These are phyloP conservation scores for Cladorrhinum sp. DNA, from an alignment of 2,329 filamentous ascomycete species.

Conservation along the genomic window DNA sequence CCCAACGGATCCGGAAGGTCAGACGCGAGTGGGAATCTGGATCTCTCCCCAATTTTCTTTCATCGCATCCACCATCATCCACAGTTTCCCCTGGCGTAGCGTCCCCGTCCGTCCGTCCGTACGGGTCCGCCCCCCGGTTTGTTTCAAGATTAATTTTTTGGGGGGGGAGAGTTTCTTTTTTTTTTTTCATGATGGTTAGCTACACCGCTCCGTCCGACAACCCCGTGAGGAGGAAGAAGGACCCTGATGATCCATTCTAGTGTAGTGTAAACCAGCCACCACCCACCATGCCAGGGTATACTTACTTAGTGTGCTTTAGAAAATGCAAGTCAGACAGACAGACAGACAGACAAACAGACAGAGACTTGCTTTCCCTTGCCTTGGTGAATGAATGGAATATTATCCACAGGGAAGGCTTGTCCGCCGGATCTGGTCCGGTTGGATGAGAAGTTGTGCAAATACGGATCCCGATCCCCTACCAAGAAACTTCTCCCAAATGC, in stretches of 20 bases:
- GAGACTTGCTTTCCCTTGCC: no score
- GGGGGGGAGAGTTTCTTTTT: no score
- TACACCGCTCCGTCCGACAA: neutral
- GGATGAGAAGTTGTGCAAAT: no score
- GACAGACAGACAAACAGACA: no score
- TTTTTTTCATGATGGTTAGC: neutral
- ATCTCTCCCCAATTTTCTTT: neutral
- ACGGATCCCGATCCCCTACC: no score
- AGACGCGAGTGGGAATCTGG: neutral
- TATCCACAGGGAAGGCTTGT: no score
- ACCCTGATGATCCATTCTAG: no score
- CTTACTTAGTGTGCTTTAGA: no score
- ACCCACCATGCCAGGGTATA: neutral
- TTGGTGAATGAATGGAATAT: no score
- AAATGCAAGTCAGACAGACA: no score
- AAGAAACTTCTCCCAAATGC: no score
- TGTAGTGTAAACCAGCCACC: neutral
- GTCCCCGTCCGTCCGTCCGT: neutral
- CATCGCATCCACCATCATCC: neutral
- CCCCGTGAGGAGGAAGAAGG: neutral
- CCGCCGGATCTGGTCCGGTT: no score
- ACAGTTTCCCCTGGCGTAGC: neutral
- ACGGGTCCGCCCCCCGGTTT: neutral
- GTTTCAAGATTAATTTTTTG: neutral
- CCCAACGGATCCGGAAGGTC: constrained; percentile 7